Conservation (phyloP, 768 basidiomycete genomes). For the Steccherinum ochraceum region DNA sequence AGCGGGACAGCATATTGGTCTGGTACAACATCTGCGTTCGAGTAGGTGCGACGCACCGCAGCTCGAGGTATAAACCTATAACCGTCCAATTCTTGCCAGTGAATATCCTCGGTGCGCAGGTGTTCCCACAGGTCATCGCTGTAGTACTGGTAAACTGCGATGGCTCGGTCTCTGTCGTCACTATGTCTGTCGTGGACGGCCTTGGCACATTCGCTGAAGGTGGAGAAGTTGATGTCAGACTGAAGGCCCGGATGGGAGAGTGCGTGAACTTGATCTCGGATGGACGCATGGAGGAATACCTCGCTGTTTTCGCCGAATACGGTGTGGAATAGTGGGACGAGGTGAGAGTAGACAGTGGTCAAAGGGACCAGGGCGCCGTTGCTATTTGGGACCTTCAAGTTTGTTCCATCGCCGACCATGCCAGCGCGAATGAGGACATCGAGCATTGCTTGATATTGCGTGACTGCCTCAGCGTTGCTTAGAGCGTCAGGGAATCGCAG, state of each 20-base stretch:
- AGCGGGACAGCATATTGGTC: constrained; percentile 20
- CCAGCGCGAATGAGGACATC: no score
- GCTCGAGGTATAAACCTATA: constrained; percentile 36
- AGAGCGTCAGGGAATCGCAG: no score
- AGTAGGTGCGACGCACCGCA: constrained; percentile 7
- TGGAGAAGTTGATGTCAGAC: constrained; percentile 23
- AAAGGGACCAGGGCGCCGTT: neutral
- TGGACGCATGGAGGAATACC: constrained; percentile 26
- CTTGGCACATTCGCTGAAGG: constrained; percentile 31
- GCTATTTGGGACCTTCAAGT: neutral
- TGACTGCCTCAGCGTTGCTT: neutral
- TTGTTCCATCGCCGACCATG: no score
- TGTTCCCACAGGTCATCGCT: constrained; percentile 28
- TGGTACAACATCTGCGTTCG: neutral
- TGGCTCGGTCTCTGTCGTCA: constrained; percentile 21
- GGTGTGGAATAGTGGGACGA: neutral
- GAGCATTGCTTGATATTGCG: no score
- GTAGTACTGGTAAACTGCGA: constrained; percentile 28
- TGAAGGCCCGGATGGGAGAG: constrained; percentile 28
- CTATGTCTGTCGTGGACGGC: constrained; percentile 22
- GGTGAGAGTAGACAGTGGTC: constrained; percentile 1
- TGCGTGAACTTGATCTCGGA: constrained; percentile 23
- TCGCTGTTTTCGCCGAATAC: constrained; percentile 11
- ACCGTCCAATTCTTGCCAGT: constrained; percentile 28
- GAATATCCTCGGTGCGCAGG: constrained; percentile 7